phyloP scores from a whole-genome alignment of 164 flowering plant species.

The Vitis labrusca region DNA sequence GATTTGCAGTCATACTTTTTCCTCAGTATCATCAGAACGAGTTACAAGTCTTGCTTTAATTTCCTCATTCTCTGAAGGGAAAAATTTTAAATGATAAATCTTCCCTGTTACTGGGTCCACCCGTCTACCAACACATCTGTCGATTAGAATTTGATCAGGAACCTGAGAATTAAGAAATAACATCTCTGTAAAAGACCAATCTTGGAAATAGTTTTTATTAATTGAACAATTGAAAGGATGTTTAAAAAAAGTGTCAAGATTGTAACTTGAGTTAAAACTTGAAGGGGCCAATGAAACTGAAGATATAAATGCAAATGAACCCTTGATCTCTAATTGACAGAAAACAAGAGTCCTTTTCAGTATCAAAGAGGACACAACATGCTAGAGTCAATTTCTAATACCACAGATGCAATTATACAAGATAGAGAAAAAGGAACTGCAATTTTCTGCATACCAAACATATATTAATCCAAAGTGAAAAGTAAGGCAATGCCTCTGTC shows the following conservation, averaged over 20 bases:
- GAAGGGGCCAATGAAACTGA: background rate
- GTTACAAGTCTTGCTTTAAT: constrained; percentile 66
- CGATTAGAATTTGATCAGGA: constrained; percentile 88
- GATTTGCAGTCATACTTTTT: constrained; percentile 48
- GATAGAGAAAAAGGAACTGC: too few species aligned
- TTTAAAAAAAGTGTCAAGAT: background rate
- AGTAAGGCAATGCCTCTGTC: too few species aligned
- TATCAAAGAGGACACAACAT: too few species aligned
- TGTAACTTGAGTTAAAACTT: background rate
- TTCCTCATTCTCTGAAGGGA: constrained; percentile 87
- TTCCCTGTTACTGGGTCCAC: constrained; percentile 87
- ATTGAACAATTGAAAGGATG: background rate
- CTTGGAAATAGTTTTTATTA: background rate
- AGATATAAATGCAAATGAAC: background rate
- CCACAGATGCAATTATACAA: too few species aligned
- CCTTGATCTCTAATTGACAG: background rate
- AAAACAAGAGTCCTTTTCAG: too few species aligned
- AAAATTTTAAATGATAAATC: constrained; percentile 74
- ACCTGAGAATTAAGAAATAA: constrained; percentile 57
- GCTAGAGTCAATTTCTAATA: too few species aligned
- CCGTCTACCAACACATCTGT: constrained; percentile 93
- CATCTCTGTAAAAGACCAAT: constrained; percentile 10
- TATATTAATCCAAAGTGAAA: too few species aligned
- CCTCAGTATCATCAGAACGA: constrained; percentile 87
- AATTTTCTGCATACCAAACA: too few species aligned